Evolutionary conservation across 129 eudicot species (phyloP).

Genomic region (Ambrosia trifida): DNA sequence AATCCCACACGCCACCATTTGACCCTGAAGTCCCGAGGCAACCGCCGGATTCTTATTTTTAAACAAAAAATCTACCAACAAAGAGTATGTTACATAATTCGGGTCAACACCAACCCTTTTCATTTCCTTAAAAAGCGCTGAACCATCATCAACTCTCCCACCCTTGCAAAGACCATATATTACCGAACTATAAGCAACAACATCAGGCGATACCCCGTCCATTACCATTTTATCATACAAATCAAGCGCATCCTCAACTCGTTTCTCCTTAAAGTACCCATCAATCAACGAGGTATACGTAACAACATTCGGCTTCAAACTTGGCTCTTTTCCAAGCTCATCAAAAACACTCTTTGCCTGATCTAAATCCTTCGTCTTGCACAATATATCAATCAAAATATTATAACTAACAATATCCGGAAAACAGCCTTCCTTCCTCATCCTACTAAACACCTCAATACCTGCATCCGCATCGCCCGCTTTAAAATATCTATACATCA

Average conservation of each 20-base stretch:
- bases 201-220: conserved; percentile 66
- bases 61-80: conserved; percentile 49
- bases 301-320: conserved; percentile 48
- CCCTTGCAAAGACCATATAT: conserved; percentile 63
- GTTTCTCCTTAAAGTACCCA: conserved; percentile 42
- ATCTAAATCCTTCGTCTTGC: conserved; percentile 56
- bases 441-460: conserved; percentile 43
- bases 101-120: conserved; percentile 57
- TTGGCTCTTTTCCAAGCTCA: conserved; percentile 30
- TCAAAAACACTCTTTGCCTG: conserved; percentile 58
- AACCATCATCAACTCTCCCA: conserved; percentile 64
- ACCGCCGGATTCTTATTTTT: conserved; percentile 39
- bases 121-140: conserved; percentile 64
- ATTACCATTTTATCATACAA: conserved; percentile 55
- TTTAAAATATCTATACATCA: conserved; percentile 67
- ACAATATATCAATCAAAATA: conserved; percentile 66
- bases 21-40: conserved; percentile 60
- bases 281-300: conserved; percentile 67
- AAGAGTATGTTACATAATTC: conserved; percentile 70
- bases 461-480: conserved; percentile 43
- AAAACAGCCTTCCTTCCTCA: conserved; percentile 38
- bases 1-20: conserved; percentile 81
- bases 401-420: conserved; percentile 80
- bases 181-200: conserved; percentile 57
- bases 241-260: conserved; percentile 52